Base-by-base conservation (phyloP, 1,139 yeast species). In the Saccharomyces hybrid region DNA sequence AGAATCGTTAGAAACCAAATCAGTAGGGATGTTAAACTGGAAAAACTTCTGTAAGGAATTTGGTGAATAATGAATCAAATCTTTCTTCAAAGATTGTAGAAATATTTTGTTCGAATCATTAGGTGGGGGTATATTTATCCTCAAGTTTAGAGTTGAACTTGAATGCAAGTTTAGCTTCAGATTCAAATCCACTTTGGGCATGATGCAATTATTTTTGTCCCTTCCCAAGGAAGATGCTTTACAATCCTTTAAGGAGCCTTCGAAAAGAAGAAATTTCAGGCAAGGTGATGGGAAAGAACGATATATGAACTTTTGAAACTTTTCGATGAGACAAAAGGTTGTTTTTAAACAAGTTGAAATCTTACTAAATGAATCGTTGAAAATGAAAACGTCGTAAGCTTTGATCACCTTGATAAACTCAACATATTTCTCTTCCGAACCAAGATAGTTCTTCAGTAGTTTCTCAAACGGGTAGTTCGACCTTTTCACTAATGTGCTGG, bases 401-500 rank as follows among this genome's bases (percentile, higher is more conserved):
- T 54, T 51, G 14, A 59, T 55, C 29, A 69, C 59, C 46, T 58
- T 50, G n/a, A 57, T 55, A 49, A 62, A 53, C 53, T 68, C 51
- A 52, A 61, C 58, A 20, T 54, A 52, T 60, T 71, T 71, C 54
- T 78, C 80, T 51, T 70, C 62, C n/a, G 57, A 61, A 34, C 60
- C 58, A 27, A 65, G 63, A 20, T 64, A 57, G 2, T 68, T 60
- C 42, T 61, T 61, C 59, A 57, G 64, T 55, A 69, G 78, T 48
- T 82, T 74, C 31, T 71, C 66, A 52, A 85, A 73, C 32, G 77
- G 76, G 63, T 82, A 84, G 51, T 79, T 81, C 14, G 81, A 76
- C 53, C 95, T 76, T 64, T 83, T 84, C 55, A 86, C 73, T 49
- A 86, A 72, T 0, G 93, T 86, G 42, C 88, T 81, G 1, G 95